phyloP scores from a whole-genome alignment of 2,329 filamentous ascomycete species.

The Neopestalotiopsis clavispora region DNA sequence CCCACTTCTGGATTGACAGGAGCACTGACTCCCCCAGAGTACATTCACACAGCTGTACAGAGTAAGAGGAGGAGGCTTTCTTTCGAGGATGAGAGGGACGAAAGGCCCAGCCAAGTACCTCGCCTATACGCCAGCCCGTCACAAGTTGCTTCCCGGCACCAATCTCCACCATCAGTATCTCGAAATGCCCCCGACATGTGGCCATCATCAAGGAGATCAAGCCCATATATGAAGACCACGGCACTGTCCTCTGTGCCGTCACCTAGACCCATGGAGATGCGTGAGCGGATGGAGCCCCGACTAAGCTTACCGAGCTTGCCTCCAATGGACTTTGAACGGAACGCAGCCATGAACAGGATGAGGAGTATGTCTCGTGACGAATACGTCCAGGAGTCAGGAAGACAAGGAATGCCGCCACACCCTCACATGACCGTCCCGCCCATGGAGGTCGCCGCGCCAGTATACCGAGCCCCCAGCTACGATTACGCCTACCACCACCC shows the following conservation, averaged over 20 bases:
- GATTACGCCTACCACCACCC: constrained; percentile 49
- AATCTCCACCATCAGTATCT: constrained; percentile 39
- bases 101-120: constrained; percentile 50
- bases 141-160: constrained; percentile 31
- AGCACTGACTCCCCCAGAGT: constrained; percentile 48
- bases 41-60: constrained; percentile 53
- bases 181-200: constrained; percentile 40
- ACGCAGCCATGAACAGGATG: constrained; percentile 33
- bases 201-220: constrained; percentile 38
- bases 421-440: constrained; percentile 30
- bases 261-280: constrained; percentile 36
- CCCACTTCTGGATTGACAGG: constrained; percentile 36
- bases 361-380: constrained; percentile 41
- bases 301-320: constrained; percentile 48
- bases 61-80: constrained; percentile 54
- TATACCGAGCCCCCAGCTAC: constrained; percentile 41
- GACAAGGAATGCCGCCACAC: constrained; percentile 24
- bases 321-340: constrained; percentile 43
- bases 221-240: constrained; percentile 38
- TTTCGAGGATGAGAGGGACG: constrained; percentile 44
- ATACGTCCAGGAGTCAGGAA: constrained; percentile 34
- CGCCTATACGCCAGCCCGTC: constrained; percentile 48
- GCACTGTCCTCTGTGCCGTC: constrained; percentile 37
- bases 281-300: constrained; percentile 41
- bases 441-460: constrained; percentile 36